Evolutionary conservation across 2,329 filamentous ascomycete genomes (phyloP).

Genomic region (Aspergillus pseudonomiae): DNA sequence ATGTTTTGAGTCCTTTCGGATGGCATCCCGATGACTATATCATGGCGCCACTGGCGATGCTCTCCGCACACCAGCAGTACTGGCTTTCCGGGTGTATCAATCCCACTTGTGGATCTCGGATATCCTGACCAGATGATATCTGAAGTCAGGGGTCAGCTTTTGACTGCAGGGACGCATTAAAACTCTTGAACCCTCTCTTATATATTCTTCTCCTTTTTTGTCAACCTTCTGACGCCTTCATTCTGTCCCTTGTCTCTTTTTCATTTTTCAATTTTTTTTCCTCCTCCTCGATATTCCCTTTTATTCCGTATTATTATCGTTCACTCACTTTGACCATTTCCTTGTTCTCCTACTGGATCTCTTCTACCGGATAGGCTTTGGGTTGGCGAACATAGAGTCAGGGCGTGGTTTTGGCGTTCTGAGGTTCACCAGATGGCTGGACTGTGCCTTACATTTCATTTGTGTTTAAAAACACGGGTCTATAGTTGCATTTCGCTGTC

Average conservation of each 20-base stretch:
- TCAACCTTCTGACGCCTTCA: neutral
- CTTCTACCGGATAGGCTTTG: slow-evolving; percentile 11
- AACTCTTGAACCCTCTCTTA: neutral
- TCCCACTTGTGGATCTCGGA: neutral
- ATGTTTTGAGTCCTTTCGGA: neutral
- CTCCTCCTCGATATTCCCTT: neutral
- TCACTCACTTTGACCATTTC: slow-evolving; percentile 4
- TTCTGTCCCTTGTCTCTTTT: slow-evolving; percentile 3
- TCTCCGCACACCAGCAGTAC: neutral
- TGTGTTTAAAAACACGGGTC: neutral
- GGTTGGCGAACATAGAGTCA: slow-evolving; percentile 19
- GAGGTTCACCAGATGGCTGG: slow-evolving; percentile 9
- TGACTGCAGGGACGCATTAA: neutral
- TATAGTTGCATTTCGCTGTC: neutral
- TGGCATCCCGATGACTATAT: neutral
- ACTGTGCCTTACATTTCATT: slow-evolving; percentile 10
- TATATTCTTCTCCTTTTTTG: neutral
- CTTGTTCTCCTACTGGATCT: slow-evolving; percentile 8
- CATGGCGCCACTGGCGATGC: slow-evolving; percentile 12
- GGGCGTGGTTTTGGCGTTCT: slow-evolving; percentile 21
- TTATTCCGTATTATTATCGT: slow-evolving; percentile 4
- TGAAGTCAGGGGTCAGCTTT: neutral
- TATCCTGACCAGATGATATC: neutral
- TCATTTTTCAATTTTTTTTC: slow-evolving; percentile 4
- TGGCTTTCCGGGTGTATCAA: neutral